Evolutionary conservation across 805 yeast species (phyloP), one percentile per base, ranked within the genome.

Genomic region (Saccharomycopsis babjevae): DNA sequence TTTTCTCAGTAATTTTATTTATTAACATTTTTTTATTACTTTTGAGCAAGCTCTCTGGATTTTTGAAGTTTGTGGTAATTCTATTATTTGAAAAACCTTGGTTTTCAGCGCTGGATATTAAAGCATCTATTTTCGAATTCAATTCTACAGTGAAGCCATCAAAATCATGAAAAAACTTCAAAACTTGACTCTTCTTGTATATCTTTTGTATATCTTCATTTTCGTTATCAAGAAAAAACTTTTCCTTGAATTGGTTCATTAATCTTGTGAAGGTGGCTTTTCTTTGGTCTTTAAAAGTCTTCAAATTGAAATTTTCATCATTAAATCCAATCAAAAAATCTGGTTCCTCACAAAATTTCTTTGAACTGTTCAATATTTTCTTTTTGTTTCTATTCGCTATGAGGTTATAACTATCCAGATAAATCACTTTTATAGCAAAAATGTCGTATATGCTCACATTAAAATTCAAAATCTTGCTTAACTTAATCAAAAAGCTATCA

Each of bases 391-490:
- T 46, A 46, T 46, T 46, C 1, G 32, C 18, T 10, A 43, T 36
- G 7, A 61, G 38, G 10, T 39, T 28, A 25, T 56, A 61, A 20
- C 64, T 61, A 18, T 56, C 42, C n/a, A 50, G 57, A 39, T 56
- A 61, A 16, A 61, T 20, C 20, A 22, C 25, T 40, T 57, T 54
- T 16, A 61, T 61, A 25, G 54, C 50, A 3, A 61, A 43, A 30
- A 61, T 52, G 38, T 61, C 64, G 25, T 18, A 34, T 28, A 40
- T 18, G 1, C 52, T 30, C 20, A 57, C 61, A 18, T 50, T 20
- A 7, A 52, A 56, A n/a, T 50, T 40, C 25, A 57, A 38, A 36
- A 43, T 18, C 22, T 46, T 56, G 8, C 46, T 50, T 15, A 61
- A 43, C 28, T 50, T 59, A 6, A 60, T 16, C 13, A 61, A 50